Evolutionary conservation across 2,329 filamentous ascomycete species (phyloP).

Genomic region (Penicillium italicum): DNA sequence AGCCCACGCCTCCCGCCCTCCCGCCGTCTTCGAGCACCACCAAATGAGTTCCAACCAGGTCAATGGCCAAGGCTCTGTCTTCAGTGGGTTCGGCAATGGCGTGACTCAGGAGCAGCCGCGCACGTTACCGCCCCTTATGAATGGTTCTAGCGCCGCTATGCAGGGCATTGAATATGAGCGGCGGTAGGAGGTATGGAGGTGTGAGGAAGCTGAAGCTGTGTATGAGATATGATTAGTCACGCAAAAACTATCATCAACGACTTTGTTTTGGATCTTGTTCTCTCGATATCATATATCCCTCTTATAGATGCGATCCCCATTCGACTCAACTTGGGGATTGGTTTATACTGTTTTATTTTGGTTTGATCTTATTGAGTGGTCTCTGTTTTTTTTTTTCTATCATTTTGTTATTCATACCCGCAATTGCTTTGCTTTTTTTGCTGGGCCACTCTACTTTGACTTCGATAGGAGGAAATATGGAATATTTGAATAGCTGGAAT

Average conservation of each 20-base stretch:
- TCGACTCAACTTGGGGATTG: conserved; percentile 4
- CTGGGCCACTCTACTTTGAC: conserved; percentile 5
- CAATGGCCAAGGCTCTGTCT: conserved; percentile 35
- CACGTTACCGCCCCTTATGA: conserved; percentile 48
- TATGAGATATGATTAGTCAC: conserved; percentile 28
- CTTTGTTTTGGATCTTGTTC: conserved; percentile 11
- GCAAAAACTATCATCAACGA: conserved; percentile 16
- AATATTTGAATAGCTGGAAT: conserved; percentile 5
- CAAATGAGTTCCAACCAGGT: conserved; percentile 32
- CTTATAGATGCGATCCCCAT: conserved; percentile 17
- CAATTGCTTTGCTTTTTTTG: conserved; percentile 8
- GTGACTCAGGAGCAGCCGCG: conserved; percentile 43
- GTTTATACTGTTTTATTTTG: conserved; percentile 4
- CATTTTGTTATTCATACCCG: conserved; percentile 23
- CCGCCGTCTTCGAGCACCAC: conserved; percentile 37
- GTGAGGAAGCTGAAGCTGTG: conserved; percentile 1
- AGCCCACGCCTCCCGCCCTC: conserved; percentile 30
- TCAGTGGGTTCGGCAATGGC: conserved; percentile 29
- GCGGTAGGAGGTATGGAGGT: conserved; percentile 27
- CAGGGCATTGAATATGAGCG: conserved; percentile 51
- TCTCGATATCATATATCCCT: conserved; percentile 20
- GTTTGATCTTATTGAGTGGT: conserved; percentile 17
- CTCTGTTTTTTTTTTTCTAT: conserved; percentile 7
- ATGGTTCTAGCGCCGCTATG: conserved; percentile 45
- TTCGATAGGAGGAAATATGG: conserved; percentile 13